Evolutionary conservation across 371 early-diverging fungal species (phyloP).

Genomic region (Cokeromyces recurvatus): DNA sequence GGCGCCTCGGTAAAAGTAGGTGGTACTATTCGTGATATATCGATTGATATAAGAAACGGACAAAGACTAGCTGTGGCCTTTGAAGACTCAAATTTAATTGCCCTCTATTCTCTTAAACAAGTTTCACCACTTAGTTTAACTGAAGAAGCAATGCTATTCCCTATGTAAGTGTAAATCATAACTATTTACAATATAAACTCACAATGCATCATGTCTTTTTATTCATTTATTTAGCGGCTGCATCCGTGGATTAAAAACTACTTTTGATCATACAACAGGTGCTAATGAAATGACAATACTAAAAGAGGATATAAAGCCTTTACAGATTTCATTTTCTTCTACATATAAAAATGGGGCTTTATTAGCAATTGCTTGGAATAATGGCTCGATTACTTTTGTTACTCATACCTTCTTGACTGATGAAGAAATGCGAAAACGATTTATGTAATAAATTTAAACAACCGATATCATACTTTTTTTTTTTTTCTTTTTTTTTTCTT

Average conservation of each 20-base stretch:
- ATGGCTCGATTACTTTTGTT: constrained; percentile 26
- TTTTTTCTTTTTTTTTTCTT: neutral
- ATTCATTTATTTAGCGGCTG: constrained; percentile 40
- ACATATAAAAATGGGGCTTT: constrained; percentile 13
- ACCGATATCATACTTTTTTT: neutral
- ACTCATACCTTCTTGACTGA: constrained; percentile 18
- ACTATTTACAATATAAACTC: too few relatives aligned
- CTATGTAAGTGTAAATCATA: constrained; percentile 18
- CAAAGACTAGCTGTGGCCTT: constrained; percentile 28
- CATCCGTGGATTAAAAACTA: constrained; percentile 21
- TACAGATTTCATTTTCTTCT: constrained; percentile 17
- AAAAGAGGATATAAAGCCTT: constrained; percentile 11
- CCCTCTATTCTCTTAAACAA: constrained; percentile 19
- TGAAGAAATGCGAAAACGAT: constrained; percentile 7
- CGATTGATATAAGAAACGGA: constrained; percentile 25
- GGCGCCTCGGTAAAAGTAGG: neutral
- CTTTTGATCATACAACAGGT: neutral
- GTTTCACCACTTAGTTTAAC: constrained; percentile 12
- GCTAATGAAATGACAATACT: constrained; percentile 5
- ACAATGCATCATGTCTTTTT: too few relatives aligned
- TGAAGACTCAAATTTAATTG: constrained; percentile 21
- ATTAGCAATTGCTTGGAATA: constrained; percentile 27
- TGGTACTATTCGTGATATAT: constrained; percentile 30
- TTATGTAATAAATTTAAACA: constrained; percentile 4
- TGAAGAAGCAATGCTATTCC: constrained; percentile 9